Percentiles rank a stretch among this genome's conserved stretches.
phyloP scores from a whole-genome alignment of 2,329 filamentous ascomycete genomes.

The Cadophora sp. region DNA sequence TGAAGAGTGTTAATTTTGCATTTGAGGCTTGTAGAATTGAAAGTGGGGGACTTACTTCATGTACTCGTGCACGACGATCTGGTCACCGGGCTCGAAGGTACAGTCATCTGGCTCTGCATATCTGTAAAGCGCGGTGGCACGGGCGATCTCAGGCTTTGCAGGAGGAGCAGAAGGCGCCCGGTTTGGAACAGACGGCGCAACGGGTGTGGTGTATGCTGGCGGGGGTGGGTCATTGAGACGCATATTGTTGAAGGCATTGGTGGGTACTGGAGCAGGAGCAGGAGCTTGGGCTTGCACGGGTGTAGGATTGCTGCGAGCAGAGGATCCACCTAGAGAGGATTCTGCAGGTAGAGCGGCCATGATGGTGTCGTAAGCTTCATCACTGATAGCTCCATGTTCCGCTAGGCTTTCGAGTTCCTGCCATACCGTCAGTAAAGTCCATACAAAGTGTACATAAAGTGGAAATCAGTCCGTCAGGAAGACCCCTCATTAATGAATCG shows the following conservation, averaged over 20 bases:
- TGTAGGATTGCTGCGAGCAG: conserved; percentile 38
- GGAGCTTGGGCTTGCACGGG: conserved; percentile 45
- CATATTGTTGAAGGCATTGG: conserved; percentile 31
- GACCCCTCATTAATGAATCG: too few relatives aligned
- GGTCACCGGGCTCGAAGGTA: conserved; percentile 80
- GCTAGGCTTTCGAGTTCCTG: conserved; percentile 92
- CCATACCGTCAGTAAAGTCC: conserved; percentile 25
- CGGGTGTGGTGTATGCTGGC: conserved; percentile 32
- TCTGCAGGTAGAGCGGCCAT: conserved; percentile 76
- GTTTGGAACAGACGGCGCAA: conserved; percentile 48
- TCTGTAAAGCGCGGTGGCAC: conserved; percentile 82
- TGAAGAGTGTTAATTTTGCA: neutral
- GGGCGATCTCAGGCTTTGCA: conserved; percentile 64
- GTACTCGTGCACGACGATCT: conserved; percentile 82
- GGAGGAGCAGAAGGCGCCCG: conserved; percentile 39
- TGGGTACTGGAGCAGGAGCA: conserved; percentile 41
- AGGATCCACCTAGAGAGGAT: conserved; percentile 57
- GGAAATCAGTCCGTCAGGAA: too few relatives aligned
- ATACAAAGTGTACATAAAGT: too few relatives aligned
- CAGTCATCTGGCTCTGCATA: conserved; percentile 86
- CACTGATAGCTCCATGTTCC: conserved; percentile 80
- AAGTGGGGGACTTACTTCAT: conserved; percentile 67
- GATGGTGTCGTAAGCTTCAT: conserved; percentile 77
- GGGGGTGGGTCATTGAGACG: conserved; percentile 32
- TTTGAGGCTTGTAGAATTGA: neutral